These are phyloP conservation scores for Candida fluviatilis DNA, from an alignment of 805 yeast species.

Conservation along the genomic window DNA sequence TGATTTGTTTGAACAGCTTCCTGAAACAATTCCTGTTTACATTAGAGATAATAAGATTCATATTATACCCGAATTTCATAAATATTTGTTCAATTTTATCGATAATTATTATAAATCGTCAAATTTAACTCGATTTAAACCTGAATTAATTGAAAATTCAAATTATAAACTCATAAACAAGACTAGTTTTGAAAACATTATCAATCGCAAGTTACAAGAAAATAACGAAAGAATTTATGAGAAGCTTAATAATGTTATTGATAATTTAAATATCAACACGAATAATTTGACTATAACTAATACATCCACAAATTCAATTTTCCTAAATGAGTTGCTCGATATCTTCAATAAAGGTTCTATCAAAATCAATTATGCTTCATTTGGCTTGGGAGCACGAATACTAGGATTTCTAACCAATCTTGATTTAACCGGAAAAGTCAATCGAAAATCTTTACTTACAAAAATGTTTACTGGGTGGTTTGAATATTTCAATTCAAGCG, in stretches of 20 bases:
- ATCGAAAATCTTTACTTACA: slow-evolving; percentile 17
- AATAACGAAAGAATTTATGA: slow-evolving; percentile 21
- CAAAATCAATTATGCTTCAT: slow-evolving; percentile 38
- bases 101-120: slow-evolving; percentile 20
- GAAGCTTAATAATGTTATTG: slow-evolving; percentile 23
- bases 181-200: slow-evolving; percentile 17
- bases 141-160: background rate
- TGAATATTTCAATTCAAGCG: slow-evolving; percentile 25
- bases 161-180: slow-evolving; percentile 15
- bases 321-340: slow-evolving; percentile 27
- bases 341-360: slow-evolving; percentile 22
- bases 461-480: slow-evolving; percentile 38
- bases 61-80: slow-evolving; percentile 36
- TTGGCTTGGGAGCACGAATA: slow-evolving; percentile 33
- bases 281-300: slow-evolving; percentile 7
- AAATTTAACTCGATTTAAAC: slow-evolving; percentile 1
- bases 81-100: slow-evolving; percentile 28
- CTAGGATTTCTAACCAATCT: slow-evolving; percentile 35
- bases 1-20: slow-evolving; percentile 19
- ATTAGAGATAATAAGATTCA: slow-evolving; percentile 29
- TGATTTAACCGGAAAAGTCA: slow-evolving; percentile 10
- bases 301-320: slow-evolving; percentile 17
- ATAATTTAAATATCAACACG: slow-evolving; percentile 13
- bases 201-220: slow-evolving; percentile 17
- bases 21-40: slow-evolving; percentile 27